phyloP scores from a whole-genome alignment of 176 grass and related monocot genomes.

The Ananas comosus region DNA sequence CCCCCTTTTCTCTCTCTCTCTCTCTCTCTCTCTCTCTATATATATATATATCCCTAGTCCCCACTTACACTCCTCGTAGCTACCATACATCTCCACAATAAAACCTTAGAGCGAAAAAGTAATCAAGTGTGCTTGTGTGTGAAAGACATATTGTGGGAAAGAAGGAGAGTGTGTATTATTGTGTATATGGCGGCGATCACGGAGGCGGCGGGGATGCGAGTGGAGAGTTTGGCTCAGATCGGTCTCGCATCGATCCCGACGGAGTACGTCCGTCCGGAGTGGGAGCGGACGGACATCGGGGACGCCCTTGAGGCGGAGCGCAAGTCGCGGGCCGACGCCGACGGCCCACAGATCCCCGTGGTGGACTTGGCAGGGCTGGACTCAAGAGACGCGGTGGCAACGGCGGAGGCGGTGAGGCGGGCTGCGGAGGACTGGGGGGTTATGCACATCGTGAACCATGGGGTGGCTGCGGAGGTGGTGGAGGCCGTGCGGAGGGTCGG shows the following conservation, averaged over 20 bases:
- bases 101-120: too few relatives aligned
- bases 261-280: slow-evolving; percentile 64
- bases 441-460: slow-evolving; percentile 75
- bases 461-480: slow-evolving; percentile 34
- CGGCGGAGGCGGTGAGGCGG: slow-evolving; percentile 27
- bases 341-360: slow-evolving; percentile 41
- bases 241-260: slow-evolving; percentile 39
- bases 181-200: neutral
- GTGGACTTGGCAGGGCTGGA: slow-evolving; percentile 52
- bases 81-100: too few relatives aligned
- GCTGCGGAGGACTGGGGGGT: slow-evolving; percentile 80
- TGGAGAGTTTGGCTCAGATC: slow-evolving; percentile 52
- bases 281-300: slow-evolving; percentile 55
- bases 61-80: too few relatives aligned
- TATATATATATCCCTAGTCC: too few relatives aligned
- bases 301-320: slow-evolving; percentile 54
- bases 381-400: neutral
- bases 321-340: neutral
- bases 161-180: neutral
- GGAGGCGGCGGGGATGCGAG: slow-evolving; percentile 15
- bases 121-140: too few relatives aligned
- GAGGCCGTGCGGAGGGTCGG: slow-evolving; percentile 44
- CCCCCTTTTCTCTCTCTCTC: too few relatives aligned
- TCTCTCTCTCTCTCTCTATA: too few relatives aligned
- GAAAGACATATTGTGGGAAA: neutral